These are phyloP conservation scores for Coemansia sp. DNA, from an alignment of 192 early-diverging fungal genomes.

Conservation along the genomic window DNA sequence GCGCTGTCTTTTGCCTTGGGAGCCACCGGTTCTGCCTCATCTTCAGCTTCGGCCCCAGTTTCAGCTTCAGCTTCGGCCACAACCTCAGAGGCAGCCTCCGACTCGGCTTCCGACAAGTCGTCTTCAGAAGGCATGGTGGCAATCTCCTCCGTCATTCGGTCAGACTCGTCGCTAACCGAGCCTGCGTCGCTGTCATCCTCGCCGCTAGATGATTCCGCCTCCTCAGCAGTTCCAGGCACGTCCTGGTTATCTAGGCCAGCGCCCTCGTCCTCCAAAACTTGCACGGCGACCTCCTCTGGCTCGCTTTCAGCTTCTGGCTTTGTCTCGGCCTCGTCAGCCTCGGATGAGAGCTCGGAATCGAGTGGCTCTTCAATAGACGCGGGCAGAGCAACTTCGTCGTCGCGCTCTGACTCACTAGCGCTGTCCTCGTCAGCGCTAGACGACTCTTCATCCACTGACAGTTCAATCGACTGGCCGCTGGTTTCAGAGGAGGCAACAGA, in stretches of 20 bases:
- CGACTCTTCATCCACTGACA: constrained; percentile 20
- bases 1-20: neutral
- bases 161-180: constrained; percentile 19
- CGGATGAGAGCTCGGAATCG: neutral
- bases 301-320: constrained; percentile 6
- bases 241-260: neutral
- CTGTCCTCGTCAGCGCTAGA: neutral
- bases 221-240: neutral
- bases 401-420: constrained; percentile 4
- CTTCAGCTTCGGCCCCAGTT: neutral
- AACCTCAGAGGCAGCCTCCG: neutral
- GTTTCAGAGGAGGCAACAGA: neutral
- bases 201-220: neutral
- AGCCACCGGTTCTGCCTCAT: neutral
- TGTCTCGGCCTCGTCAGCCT: constrained; percentile 9
- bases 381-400: neutral
- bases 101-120: neutral
- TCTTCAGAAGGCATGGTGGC: constrained; percentile 17
- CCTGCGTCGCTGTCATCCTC: neutral
- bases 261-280: neutral
- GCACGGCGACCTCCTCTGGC: neutral
- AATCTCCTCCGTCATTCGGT: constrained; percentile 35
- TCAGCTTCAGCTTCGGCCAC: neutral
- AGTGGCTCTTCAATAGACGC: neutral
- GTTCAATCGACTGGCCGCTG: constrained; percentile 11